Base-by-base conservation (phyloP, 2,329 filamentous ascomycete species). In the Colletotrichum kahawae region DNA sequence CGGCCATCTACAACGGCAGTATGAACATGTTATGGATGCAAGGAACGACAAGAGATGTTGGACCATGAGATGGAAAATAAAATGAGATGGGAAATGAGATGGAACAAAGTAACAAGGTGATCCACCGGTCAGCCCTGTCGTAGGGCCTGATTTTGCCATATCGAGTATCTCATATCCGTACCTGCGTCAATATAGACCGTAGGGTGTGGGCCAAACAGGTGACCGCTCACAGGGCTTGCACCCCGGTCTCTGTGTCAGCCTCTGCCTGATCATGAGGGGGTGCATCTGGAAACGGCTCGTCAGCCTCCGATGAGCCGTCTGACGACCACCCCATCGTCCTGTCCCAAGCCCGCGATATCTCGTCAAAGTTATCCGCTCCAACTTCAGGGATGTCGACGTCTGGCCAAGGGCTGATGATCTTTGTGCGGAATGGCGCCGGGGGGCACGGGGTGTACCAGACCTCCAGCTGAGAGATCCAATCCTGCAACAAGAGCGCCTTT, bases 341-440 rank as follows among this genome's bases (percentile, higher is more conserved):
- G 51, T 57, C 51, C 51, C 51, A 57, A 57, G 62, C 62, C 62
- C 62, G 62, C 62, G 62, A 65, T 65, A 65, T 65, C 36, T 65
- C 62, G 62, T 65, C 62, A 65, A 65, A 65, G 62, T 65, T 65
- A 65, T 65, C 62, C 62, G 36, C 62, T 65, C 62, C 34, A 48
- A 65, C 62, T 65, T 65, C 62, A 65, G 62, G 62, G 62, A 65
- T 65, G 62, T 65, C 62, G 62, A 65, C 62, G 62, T 65, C 62
- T 65, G 62, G 36, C 62, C 34, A 65, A 48, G 62, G 62, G 62
- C 62, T 65, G 34, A 65, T 65, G 62, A 65, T 65, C 24, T 65
- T 65, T 65, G 62, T 65, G 31, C 62, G 51, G 51, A 57, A 57
- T 57, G 62, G 59, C 59, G 59, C 59, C 31, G 59, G 59, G 59